Evolutionary conservation across 208 protist species (phyloP), one percentile per base, ranked within the genome.

Genomic region (Trypanosoma conorhini): DNA sequence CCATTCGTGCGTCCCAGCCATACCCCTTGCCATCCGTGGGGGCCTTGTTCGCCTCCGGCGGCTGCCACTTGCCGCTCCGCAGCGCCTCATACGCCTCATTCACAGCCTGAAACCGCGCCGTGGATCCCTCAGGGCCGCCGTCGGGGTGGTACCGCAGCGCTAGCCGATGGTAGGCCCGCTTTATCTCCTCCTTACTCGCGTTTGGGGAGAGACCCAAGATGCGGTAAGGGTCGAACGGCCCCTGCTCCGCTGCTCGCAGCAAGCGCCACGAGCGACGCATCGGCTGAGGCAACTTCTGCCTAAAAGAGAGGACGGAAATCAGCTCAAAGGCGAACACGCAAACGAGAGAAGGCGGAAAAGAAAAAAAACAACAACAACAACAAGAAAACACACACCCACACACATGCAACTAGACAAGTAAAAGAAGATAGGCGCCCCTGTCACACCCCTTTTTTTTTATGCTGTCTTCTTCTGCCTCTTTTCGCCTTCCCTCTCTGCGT

Each of bases 141-240:
- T 94, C 89, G 0, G 89, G 89, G 64, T 94, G 89, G 62, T 82
- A 94, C 13, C 84, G 81, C 7, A 94, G 82, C 3, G 86, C 89
- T 4, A 94, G 73, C 22, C 81, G 71, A 56, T 79, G 81, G 59
- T 94, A 94, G 7, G 89, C 89, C 62, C 72, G 62, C 56, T 91
- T 92, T 46, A 92, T 82, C 33, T 94, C 89, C 13, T 83, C 74
- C 59, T 86, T 89, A n/a, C 64, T 77, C 0, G 89, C 89, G 5
- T 68, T 72, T 1, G 74, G 79, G 4, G 61, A 59, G 15, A 94
- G 74, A 21, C 89, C 89, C 22, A 94, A 79, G 64, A 94, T 94
- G 60, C 90, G 88, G 75, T 92, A 92, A 0, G 89, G 89, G 67
- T 94, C 82, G 61, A 94, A 94, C 1, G 89, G 89, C 9, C 89